Conservation (phyloP, 352 stramenopile genomes). For the Saprolegnia parasitica region DNA sequence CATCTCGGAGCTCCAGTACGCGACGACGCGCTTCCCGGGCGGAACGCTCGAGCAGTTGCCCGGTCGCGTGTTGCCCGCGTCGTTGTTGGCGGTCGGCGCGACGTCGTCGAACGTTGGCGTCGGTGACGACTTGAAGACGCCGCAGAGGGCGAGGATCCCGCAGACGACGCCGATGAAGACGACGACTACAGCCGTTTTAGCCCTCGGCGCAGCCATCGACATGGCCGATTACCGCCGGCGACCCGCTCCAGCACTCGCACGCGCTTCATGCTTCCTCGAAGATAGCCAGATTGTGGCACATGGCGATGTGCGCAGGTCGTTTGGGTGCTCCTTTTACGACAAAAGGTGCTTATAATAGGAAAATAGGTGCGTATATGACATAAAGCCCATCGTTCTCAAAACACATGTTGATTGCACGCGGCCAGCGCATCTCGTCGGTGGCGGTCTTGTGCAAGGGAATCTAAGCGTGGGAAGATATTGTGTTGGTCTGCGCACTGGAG, state of each 20-base stretch:
- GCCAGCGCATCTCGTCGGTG: too few relatives aligned
- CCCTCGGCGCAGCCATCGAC: not conserved
- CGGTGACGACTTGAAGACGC: constrained; percentile 1
- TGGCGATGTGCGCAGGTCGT: not conserved
- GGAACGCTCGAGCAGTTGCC: not conserved
- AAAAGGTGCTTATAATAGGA: too few relatives aligned
- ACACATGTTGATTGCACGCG: too few relatives aligned
- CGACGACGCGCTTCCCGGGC: constrained; percentile 6
- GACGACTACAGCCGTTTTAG: not conserved
- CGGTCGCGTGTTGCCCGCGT: not conserved
- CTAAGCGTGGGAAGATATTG: too few relatives aligned
- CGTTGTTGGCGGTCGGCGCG: not conserved
- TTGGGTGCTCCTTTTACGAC: too few relatives aligned
- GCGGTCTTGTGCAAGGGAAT: too few relatives aligned
- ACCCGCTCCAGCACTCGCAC: not conserved
- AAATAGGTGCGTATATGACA: too few relatives aligned
- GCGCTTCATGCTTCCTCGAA: constrained; percentile 5
- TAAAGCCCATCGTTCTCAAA: too few relatives aligned
- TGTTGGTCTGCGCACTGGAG: too few relatives aligned
- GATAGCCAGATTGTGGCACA: not conserved
- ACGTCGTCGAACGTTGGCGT: constrained; percentile 9
- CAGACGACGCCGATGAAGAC: constrained; percentile 17
- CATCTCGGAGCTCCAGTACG: constrained; percentile 25
- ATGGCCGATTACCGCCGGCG: not conserved
- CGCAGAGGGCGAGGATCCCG: constrained; percentile 5